Conservation (phyloP, 2,329 filamentous ascomycete species). For the Sclerotinia borealis region DNA sequence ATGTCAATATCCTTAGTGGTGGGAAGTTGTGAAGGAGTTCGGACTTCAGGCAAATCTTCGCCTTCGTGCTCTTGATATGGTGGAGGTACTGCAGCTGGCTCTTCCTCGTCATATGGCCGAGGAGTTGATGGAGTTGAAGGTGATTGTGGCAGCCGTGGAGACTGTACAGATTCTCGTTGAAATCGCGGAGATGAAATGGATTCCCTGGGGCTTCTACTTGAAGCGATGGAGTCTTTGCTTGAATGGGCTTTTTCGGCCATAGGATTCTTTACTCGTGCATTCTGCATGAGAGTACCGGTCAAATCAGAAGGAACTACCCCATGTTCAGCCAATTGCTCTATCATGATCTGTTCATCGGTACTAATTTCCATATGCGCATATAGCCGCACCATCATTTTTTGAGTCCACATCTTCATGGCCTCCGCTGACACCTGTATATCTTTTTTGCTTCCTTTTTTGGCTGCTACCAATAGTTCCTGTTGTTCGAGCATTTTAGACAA, state of each 20-base stretch:
- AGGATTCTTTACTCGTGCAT: slow-evolving; percentile 88
- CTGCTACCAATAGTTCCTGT: slow-evolving; percentile 50
- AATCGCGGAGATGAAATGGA: slow-evolving; percentile 34
- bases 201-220: slow-evolving; percentile 32
- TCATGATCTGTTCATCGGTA: slow-evolving; percentile 91
- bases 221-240: slow-evolving; percentile 18
- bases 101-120: slow-evolving; percentile 36
- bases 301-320: slow-evolving; percentile 81
- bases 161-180: slow-evolving; percentile 15
- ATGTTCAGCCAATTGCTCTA: slow-evolving; percentile 91
- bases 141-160: slow-evolving; percentile 12
- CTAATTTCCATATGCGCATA: slow-evolving; percentile 97
- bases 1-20: slow-evolving; percentile 84
- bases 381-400: slow-evolving; percentile 94
- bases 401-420: slow-evolving; percentile 88
- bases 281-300: slow-evolving; percentile 81
- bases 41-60: slow-evolving; percentile 71
- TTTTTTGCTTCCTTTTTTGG: slow-evolving; percentile 63
- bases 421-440: slow-evolving; percentile 63
- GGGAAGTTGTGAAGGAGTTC: slow-evolving; percentile 76
- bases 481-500: slow-evolving; percentile 72
- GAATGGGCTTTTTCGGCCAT: slow-evolving; percentile 53
- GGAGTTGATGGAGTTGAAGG: slow-evolving; percentile 14
- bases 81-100: slow-evolving; percentile 46
- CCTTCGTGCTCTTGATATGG: slow-evolving; percentile 58